These are phyloP conservation scores for Aschersonia sp. DNA, from an alignment of 2,329 filamentous ascomycete genomes.

Conservation along the genomic window DNA sequence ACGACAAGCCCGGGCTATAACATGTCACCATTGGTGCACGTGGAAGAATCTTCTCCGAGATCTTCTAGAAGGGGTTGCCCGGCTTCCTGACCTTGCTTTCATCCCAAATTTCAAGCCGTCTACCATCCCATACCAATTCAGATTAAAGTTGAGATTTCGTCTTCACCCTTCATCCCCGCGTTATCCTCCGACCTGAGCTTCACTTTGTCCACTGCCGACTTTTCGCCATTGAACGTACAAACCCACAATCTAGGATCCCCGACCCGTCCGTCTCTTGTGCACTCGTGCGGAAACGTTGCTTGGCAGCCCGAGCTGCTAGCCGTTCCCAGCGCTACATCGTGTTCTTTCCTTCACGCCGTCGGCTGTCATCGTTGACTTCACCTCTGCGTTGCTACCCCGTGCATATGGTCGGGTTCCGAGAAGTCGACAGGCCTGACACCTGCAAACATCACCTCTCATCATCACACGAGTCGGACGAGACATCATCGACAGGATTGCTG, in stretches of 20 bases:
- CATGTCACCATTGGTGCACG: slow-evolving; percentile 1
- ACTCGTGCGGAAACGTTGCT: not conserved
- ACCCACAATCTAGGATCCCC: no score
- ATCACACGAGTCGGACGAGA: no score
- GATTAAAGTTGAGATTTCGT: not conserved
- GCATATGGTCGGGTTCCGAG: no score
- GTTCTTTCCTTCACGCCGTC: not conserved
- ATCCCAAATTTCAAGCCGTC: slow-evolving; percentile 2
- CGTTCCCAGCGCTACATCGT: not conserved
- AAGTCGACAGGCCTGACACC: no score
- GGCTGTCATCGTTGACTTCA: not conserved
- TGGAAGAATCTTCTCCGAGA: slow-evolving; percentile 11
- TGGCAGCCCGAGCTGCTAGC: not conserved
- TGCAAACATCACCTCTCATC: no score
- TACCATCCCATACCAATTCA: not conserved
- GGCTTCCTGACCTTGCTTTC: slow-evolving; percentile 3
- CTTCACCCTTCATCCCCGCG: not conserved
- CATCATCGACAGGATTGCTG: no score
- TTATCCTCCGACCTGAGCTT: not conserved
- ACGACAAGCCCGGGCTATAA: not conserved
- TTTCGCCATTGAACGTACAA: no score
- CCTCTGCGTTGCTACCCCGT: no score
- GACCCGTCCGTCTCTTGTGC: not conserved
- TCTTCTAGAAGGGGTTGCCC: slow-evolving; percentile 15
- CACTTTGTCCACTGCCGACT: not conserved